These are phyloP conservation scores for Diaporthe humulicola DNA, from an alignment of 2,329 filamentous ascomycete genomes.

Conservation along the genomic window DNA sequence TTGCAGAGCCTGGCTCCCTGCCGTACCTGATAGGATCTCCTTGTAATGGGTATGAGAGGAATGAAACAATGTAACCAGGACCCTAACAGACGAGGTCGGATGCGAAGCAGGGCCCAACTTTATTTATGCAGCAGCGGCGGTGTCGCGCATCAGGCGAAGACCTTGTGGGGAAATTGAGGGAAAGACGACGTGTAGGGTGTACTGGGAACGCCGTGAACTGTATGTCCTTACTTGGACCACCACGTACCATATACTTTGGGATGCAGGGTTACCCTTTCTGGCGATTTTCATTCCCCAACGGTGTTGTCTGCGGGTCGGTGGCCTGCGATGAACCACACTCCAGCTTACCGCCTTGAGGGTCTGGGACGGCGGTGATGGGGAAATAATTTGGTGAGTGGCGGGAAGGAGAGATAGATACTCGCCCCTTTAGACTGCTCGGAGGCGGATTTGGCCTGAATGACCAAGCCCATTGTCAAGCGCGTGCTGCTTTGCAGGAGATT, in stretches of 20 bases:
- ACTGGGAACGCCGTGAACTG: neutral
- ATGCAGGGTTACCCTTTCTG: constrained; percentile 10
- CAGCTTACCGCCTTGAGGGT: constrained; percentile 3
- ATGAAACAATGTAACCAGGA: constrained; percentile 23
- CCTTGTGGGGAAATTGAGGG: neutral
- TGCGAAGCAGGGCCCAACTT: constrained; percentile 18
- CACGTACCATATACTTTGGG: neutral
- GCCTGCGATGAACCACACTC: neutral
- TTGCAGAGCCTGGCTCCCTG: neutral
- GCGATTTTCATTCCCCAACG: neutral
- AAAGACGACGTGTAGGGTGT: neutral
- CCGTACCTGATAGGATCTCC: neutral
- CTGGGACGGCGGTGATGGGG: neutral
- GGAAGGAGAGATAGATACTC: neutral
- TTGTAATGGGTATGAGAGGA: constrained; percentile 5
- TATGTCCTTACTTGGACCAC: neutral
- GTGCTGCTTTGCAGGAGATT: neutral
- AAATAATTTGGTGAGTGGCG: neutral
- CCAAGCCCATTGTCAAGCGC: neutral
- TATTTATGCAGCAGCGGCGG: constrained; percentile 14
- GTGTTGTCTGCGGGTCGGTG: constrained; percentile 6
- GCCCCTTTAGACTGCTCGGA: neutral
- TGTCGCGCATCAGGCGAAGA: neutral
- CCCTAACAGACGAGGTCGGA: constrained; percentile 8
- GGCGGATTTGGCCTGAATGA: neutral